Evolutionary conservation across 805 yeast species (phyloP).

Genomic region (Metschnikowia dekortorum): DNA sequence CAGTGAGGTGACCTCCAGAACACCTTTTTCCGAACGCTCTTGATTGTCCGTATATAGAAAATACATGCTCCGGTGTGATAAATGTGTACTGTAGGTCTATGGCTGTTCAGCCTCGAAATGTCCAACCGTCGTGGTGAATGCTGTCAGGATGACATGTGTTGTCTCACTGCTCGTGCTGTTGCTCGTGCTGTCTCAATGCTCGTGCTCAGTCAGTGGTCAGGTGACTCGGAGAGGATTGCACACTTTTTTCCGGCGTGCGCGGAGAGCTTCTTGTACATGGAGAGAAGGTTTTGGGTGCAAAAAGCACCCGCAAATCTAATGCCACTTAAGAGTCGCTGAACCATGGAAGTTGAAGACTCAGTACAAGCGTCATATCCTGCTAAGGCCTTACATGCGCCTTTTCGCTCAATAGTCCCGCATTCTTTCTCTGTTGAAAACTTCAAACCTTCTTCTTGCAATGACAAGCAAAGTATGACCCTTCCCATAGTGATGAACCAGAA

Average conservation of each 20-base stretch:
- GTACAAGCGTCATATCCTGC: not conserved
- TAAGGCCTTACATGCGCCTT: not conserved
- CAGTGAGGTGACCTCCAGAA: slow-evolving; percentile 3
- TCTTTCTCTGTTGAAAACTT: not conserved
- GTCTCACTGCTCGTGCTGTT: too few species aligned
- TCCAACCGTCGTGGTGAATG: too few species aligned
- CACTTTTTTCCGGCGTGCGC: not conserved
- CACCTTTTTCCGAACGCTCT: slow-evolving; percentile 4
- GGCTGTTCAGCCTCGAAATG: too few species aligned
- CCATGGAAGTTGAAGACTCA: not conserved
- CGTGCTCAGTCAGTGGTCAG: not conserved
- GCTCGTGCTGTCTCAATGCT: too few species aligned
- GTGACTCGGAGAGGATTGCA: not conserved
- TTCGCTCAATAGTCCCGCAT: not conserved
- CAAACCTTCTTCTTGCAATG: not conserved
- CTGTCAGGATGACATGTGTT: too few species aligned
- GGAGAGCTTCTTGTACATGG: not conserved
- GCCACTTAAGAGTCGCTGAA: not conserved
- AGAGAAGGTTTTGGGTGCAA: slow-evolving; percentile 2
- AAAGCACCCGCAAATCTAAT: not conserved
- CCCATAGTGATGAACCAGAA: not conserved
- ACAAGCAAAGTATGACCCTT: not conserved
- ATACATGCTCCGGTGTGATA: slow-evolving; percentile 19
- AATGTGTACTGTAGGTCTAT: not conserved
- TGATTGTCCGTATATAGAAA: slow-evolving; percentile 18